These are phyloP conservation scores for Aspergillus tanneri DNA, from an alignment of 2,329 filamentous ascomycete genomes.

Conservation along the genomic window DNA sequence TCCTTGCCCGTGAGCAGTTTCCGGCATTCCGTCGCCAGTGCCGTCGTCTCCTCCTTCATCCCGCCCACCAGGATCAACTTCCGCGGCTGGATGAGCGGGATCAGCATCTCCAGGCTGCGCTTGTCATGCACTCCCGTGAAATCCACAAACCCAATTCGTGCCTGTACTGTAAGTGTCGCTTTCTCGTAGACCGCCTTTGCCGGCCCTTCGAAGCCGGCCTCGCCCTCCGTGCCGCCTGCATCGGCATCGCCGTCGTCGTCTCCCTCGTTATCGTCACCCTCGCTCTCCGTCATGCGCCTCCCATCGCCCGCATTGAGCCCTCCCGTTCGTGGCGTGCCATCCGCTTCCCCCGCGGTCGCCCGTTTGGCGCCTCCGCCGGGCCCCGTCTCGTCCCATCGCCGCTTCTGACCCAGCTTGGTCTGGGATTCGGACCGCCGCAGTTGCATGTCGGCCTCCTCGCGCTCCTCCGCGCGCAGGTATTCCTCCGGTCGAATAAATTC, in stretches of 20 bases:
- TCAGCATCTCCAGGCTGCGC: conserved; percentile 88
- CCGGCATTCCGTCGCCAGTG: conserved; percentile 76
- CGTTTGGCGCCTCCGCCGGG: conserved; percentile 58
- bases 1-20: conserved; percentile 54
- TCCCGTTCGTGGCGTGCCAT: conserved; percentile 27
- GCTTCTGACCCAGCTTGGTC: conserved; percentile 79
- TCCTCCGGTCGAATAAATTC: conserved; percentile 93
- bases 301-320: conserved; percentile 51
- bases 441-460: conserved; percentile 70
- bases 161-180: conserved; percentile 64
- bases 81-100: conserved; percentile 87
- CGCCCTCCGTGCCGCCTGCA: conserved; percentile 53
- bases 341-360: conserved; percentile 51
- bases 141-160: conserved; percentile 83
- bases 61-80: conserved; percentile 93
- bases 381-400: conserved; percentile 80
- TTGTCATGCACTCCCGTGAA: conserved; percentile 92
- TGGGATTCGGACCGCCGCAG: conserved; percentile 55
- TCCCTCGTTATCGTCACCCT: conserved; percentile 60
- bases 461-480: conserved; percentile 87
- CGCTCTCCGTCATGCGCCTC: conserved; percentile 48
- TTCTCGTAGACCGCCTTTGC: conserved; percentile 69
- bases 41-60: conserved; percentile 71
- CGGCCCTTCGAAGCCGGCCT: conserved; percentile 62
- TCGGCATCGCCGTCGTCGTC: conserved; percentile 59